A percentile compares a stretch with the other conserved stretches of the same genome.
phyloP scores from a whole-genome alignment of 257 asterid genomes.

The Penstemon newberryi region DNA sequence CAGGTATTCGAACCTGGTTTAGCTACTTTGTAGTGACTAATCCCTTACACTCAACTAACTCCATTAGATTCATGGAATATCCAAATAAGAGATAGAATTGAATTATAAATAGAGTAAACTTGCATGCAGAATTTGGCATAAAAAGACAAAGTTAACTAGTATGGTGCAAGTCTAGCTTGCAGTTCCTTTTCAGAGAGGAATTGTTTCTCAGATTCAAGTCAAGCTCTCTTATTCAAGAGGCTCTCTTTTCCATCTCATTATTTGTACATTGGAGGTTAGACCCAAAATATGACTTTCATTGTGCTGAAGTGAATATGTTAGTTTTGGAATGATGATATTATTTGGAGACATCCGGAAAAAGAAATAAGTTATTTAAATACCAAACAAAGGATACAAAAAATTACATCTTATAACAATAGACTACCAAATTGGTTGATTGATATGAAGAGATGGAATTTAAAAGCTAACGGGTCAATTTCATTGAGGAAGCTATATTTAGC shows the following conservation, averaged over 20 bases:
- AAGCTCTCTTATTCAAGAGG: neutral
- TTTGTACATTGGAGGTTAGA: constrained; percentile 9
- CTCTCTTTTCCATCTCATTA: neutral
- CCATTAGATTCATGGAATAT: constrained; percentile 14
- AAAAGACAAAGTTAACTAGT: neutral
- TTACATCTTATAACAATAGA: neutral
- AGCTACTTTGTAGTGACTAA: too few relatives aligned
- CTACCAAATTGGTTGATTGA: neutral
- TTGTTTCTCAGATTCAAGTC: neutral
- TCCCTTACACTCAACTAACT: neutral
- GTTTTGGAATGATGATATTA: neutral
- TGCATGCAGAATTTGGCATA: neutral
- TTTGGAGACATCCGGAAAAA: neutral
- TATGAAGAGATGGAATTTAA: too few relatives aligned
- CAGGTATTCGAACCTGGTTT: too few relatives aligned
- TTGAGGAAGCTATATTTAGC: neutral
- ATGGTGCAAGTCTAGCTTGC: neutral
- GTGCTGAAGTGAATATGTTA: neutral
- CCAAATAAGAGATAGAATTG: neutral
- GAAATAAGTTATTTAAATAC: too few relatives aligned
- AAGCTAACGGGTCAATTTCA: constrained; percentile 1
- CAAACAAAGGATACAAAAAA: neutral
- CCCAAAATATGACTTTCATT: neutral
- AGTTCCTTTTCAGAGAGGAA: neutral
- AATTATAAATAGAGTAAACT: neutral